These are phyloP conservation scores for Calonectria pauciramosa DNA, from an alignment of 2,329 filamentous ascomycete species.

Conservation along the genomic window DNA sequence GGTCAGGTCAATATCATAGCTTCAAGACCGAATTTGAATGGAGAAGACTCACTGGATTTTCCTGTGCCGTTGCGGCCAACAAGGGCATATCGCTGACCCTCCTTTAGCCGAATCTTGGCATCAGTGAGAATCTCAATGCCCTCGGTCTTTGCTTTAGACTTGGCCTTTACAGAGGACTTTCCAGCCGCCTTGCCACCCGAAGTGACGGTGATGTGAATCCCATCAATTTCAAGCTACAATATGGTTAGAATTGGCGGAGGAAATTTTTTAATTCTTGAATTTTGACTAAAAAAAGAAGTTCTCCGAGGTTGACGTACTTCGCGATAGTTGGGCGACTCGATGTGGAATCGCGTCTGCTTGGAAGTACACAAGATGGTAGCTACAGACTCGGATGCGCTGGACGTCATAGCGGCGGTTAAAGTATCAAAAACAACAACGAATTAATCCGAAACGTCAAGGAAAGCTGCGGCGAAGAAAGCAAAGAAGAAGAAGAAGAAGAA, in stretches of 20 bases:
- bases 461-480: background rate
- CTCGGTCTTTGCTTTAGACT: conserved; percentile 58
- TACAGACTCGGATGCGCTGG: conserved; percentile 64
- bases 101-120: conserved; percentile 79
- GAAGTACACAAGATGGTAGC: conserved; percentile 72
- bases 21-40: background rate
- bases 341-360: conserved; percentile 78
- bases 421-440: background rate
- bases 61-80: conserved; percentile 86
- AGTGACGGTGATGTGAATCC: conserved; percentile 77
- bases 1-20: background rate
- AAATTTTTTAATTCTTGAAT: too few relatives aligned
- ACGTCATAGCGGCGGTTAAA: conserved; percentile 56
- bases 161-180: conserved; percentile 63
- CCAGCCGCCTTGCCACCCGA: conserved; percentile 54
- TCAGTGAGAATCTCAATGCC: conserved; percentile 78
- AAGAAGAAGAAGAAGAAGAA: background rate
- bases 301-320: conserved; percentile 59
- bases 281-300: too few relatives aligned
- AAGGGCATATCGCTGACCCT: conserved; percentile 81
- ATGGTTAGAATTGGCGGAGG: background rate
- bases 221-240: conserved; percentile 76
- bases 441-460: background rate
- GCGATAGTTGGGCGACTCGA: conserved; percentile 65
- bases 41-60: conserved; percentile 75